Percentiles rank a stretch among this genome's conserved stretches.
Conservation (phyloP, 2,329 filamentous ascomycete species). For the Tricladium varicosporioides region DNA sequence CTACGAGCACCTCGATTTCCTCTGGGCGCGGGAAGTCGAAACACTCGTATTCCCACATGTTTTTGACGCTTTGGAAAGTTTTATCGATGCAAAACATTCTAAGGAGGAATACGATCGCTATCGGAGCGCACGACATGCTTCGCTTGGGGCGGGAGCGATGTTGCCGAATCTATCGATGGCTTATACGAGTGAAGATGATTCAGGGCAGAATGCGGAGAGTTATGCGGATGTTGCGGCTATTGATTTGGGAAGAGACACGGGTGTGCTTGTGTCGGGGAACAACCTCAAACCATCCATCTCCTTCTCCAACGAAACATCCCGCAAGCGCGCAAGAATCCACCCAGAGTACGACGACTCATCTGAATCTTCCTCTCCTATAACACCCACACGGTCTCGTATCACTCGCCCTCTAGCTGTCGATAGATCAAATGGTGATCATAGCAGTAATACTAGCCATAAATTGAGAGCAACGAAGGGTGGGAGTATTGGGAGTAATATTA, state of each 20-base stretch:
- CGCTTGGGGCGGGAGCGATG: conserved; percentile 20
- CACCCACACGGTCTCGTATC: conserved; percentile 1
- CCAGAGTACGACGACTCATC: conserved; percentile 24
- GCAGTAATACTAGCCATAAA: conserved; percentile 1
- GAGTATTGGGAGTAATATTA: conserved; percentile 29
- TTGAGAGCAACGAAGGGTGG: conserved; percentile 16
- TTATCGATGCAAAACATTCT: conserved; percentile 56
- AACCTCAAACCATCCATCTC: too few relatives aligned
- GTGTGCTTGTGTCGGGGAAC: conserved; percentile 4
- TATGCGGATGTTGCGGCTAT: conserved; percentile 18
- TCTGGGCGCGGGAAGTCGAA: conserved; percentile 88
- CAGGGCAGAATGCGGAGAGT: conserved; percentile 11
- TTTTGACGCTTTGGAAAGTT: conserved; percentile 80
- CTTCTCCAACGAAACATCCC: background rate
- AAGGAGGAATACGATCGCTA: conserved; percentile 61
- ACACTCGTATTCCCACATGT: conserved; percentile 82
- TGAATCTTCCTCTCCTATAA: conserved; percentile 18
- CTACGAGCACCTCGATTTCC: conserved; percentile 95
- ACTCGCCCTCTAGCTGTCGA: conserved; percentile 1
- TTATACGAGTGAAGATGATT: conserved; percentile 26
- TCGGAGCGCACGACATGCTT: conserved; percentile 29
- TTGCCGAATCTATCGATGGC: conserved; percentile 10
- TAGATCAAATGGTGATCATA: conserved; percentile 13
- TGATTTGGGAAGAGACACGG: conserved; percentile 9
- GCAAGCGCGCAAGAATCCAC: conserved; percentile 19